Conservation (phyloP, 352 stramenopile genomes). For the Phytophthora fragariaefolia region DNA sequence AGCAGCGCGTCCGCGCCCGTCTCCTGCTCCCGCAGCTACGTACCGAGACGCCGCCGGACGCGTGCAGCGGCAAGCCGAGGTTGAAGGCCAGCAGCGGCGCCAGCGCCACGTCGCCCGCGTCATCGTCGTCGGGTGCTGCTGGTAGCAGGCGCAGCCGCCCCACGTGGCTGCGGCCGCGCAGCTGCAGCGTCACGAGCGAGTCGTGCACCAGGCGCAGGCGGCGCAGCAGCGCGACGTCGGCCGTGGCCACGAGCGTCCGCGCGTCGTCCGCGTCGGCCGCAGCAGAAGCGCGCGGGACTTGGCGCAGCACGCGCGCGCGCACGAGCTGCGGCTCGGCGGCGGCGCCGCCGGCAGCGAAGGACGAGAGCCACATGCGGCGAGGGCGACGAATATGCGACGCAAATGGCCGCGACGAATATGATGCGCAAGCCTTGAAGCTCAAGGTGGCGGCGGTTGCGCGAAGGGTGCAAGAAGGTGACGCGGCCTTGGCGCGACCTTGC, state of each 20-base stretch:
- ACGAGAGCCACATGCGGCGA: slow-evolving; percentile 62
- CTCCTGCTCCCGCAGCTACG: background rate
- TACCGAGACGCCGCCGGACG: slow-evolving; percentile 39
- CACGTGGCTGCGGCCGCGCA: slow-evolving; percentile 36
- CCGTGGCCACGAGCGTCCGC: slow-evolving; percentile 45
- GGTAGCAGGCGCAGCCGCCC: slow-evolving; percentile 42
- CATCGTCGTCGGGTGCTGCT: background rate
- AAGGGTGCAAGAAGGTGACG: background rate
- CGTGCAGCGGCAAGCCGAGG: slow-evolving; percentile 59
- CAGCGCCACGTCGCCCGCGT: slow-evolving; percentile 50
- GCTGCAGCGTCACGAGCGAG: slow-evolving; percentile 54
- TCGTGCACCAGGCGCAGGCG: slow-evolving; percentile 53
- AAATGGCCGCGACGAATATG: too few relatives aligned
- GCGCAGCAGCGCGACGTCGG: slow-evolving; percentile 49
- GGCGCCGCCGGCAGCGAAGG: slow-evolving; percentile 39
- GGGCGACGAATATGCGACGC: too few relatives aligned
- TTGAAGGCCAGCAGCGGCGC: slow-evolving; percentile 83
- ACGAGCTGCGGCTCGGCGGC: slow-evolving; percentile 16
- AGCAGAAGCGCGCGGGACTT: background rate
- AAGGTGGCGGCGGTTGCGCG: background rate
- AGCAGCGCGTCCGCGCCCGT: background rate
- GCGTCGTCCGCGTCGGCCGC: slow-evolving; percentile 18
- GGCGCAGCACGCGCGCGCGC: slow-evolving; percentile 47
- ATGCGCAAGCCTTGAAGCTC: slow-evolving; percentile 45
- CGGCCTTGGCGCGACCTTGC: background rate